A percentile compares a stretch with the other conserved stretches of the same genome.
These are phyloP conservation scores for Chlorella ohadii DNA, from an alignment of 139 green algal species.

Conservation along the genomic window DNA sequence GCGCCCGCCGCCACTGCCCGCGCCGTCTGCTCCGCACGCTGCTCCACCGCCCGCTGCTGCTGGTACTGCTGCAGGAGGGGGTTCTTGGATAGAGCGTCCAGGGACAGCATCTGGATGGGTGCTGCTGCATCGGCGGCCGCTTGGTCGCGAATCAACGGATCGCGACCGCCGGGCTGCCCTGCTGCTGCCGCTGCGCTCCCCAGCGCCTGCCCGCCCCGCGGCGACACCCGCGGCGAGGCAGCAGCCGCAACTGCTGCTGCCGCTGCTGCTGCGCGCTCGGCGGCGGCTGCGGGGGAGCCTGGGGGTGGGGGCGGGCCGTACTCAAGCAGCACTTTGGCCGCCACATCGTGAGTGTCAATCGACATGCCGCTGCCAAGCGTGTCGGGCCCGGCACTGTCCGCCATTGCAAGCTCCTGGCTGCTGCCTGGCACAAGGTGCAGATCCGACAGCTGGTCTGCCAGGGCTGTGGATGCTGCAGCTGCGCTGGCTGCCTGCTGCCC, in stretches of 20 bases:
- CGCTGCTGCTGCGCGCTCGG: neutral
- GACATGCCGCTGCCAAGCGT: neutral
- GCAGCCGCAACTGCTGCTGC: neutral
- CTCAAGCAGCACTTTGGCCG: neutral
- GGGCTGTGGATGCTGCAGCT: neutral
- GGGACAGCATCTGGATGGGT: conserved; percentile 11
- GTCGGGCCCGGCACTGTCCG: too few species aligned
- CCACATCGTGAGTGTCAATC: neutral
- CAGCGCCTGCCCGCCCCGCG: neutral
- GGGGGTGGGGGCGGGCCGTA: too few species aligned
- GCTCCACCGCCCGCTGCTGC: conserved; percentile 10
- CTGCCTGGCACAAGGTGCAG: neutral
- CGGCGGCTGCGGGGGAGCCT: neutral
- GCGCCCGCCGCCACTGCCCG: conserved; percentile 7
- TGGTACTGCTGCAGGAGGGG: conserved; percentile 8
- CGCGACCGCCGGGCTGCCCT: neutral
- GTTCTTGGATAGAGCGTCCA: neutral
- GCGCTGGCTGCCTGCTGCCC: neutral
- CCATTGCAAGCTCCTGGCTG: too few species aligned
- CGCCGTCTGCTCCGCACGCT: neutral
- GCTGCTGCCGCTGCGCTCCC: neutral
- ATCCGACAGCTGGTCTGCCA: neutral
- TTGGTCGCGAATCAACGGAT: neutral
- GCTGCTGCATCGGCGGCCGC: neutral
- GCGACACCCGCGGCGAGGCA: too few species aligned